Percentiles rank a stretch among this genome's conserved stretches.
phyloP scores from a whole-genome alignment of 768 basidiomycete species.

The Clavulina sp. region DNA sequence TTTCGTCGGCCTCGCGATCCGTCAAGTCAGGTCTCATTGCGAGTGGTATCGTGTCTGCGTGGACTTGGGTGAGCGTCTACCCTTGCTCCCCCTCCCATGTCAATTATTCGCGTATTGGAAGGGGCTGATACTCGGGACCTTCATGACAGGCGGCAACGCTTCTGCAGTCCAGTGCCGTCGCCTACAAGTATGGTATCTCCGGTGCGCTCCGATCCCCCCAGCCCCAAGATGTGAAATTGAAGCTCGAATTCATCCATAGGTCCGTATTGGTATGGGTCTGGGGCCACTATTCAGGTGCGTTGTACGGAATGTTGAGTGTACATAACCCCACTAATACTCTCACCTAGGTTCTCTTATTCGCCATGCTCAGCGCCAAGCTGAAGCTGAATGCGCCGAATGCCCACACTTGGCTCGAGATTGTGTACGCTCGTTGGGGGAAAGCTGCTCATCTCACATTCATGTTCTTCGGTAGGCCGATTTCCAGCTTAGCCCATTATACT shows the following conservation, averaged over 20 bases:
- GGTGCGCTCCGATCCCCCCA: background rate
- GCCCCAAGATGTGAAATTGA: background rate
- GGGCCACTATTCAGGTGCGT: conserved; percentile 14
- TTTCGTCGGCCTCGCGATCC: conserved; percentile 62
- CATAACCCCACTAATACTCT: too few relatives aligned
- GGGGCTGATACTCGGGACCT: conserved; percentile 11
- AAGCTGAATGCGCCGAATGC: conserved; percentile 82
- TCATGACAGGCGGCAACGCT: conserved; percentile 18
- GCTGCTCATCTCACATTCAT: conserved; percentile 70
- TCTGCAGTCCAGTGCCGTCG: conserved; percentile 69
- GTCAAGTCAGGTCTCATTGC: conserved; percentile 88
- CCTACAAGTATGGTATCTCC: conserved; percentile 52
- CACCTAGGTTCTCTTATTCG: conserved; percentile 88
- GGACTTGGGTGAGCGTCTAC: conserved; percentile 36
- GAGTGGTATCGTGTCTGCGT: conserved; percentile 80
- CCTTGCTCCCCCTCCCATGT: background rate
- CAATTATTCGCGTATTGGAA: background rate
- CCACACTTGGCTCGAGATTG: conserved; percentile 81
- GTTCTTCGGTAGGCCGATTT: too few relatives aligned
- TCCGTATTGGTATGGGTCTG: conserved; percentile 22
- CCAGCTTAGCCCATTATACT: too few relatives aligned
- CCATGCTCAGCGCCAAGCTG: conserved; percentile 76
- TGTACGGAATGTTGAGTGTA: too few relatives aligned
- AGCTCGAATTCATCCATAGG: background rate
- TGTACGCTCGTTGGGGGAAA: conserved; percentile 63